Percentiles rank a stretch among this genome's conserved stretches.
phyloP scores from a whole-genome alignment of 169 alveolate species.

The Perkinsus chesapeaki region DNA sequence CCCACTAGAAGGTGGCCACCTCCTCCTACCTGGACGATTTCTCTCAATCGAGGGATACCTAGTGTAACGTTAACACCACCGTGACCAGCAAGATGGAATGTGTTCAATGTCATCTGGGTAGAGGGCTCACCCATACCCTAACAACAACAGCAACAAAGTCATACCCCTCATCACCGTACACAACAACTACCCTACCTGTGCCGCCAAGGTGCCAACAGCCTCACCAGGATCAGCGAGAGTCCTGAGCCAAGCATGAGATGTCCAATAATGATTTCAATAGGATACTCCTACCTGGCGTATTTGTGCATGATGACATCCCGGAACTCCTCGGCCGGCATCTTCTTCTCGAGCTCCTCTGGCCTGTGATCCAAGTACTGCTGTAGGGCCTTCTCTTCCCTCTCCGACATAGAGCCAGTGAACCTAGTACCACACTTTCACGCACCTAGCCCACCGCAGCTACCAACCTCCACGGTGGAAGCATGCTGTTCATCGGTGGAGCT shows the following conservation, averaged over 20 bases:
- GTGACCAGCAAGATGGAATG: constrained; percentile 99
- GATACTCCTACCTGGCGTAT: background rate
- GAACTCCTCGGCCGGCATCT: background rate
- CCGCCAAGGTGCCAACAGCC: constrained; percentile 97
- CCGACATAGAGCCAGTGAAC: background rate
- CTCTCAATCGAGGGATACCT: constrained; percentile 98
- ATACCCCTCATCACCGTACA: constrained; percentile 19
- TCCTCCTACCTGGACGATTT: constrained; percentile 71
- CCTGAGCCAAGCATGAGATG: background rate
- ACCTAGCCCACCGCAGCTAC: no score
- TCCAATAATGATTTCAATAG: background rate
- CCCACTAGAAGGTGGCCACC: background rate
- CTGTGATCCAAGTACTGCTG: background rate
- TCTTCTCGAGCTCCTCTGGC: background rate
- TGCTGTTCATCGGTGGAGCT: background rate
- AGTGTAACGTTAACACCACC: constrained; percentile 98
- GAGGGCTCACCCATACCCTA: constrained; percentile 97
- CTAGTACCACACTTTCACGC: no score
- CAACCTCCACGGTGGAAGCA: background rate
- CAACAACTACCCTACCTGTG: constrained; percentile 47
- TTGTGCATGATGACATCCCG: background rate
- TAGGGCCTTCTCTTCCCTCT: background rate
- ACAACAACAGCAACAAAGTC: background rate
- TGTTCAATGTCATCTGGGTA: constrained; percentile 98
- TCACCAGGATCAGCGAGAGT: constrained; percentile 87